Conservation (phyloP, 2,329 filamentous ascomycete genomes). For the Microdochium paspali region DNA sequence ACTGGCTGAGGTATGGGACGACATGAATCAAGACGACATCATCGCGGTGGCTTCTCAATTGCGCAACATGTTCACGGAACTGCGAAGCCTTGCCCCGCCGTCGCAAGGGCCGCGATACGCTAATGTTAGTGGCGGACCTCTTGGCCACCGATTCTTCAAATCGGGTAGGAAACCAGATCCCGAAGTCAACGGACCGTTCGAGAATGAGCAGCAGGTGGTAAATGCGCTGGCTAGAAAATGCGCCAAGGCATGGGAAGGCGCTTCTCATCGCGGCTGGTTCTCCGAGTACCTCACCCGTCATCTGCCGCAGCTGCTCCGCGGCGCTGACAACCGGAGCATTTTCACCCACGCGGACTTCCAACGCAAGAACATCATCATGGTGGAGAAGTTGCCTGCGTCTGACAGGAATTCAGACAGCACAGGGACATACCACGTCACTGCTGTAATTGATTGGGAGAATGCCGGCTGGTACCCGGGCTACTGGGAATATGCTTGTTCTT, state of each 20-base stretch:
- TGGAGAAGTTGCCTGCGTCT: neutral
- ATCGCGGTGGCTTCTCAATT: neutral
- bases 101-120: neutral
- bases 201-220: neutral
- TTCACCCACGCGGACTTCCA: neutral
- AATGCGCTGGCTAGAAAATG: neutral
- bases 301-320: neutral
- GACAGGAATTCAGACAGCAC: neutral
- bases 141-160: neutral
- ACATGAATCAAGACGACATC: neutral
- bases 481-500: neutral
- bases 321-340: neutral
- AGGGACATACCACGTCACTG: neutral
- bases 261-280: neutral
- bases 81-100: neutral
- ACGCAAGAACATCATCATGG: neutral
- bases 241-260: neutral
- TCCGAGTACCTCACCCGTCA: neutral
- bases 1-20: neutral
- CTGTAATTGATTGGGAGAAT: neutral
- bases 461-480: neutral
- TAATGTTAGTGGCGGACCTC: neutral
- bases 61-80: neutral
- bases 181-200: neutral
- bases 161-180: neutral